A percentile compares a stretch with the other conserved stretches of the same genome.
These are phyloP conservation scores for Claviceps cyperi DNA, from an alignment of 2,329 filamentous ascomycete species.

Conservation along the genomic window DNA sequence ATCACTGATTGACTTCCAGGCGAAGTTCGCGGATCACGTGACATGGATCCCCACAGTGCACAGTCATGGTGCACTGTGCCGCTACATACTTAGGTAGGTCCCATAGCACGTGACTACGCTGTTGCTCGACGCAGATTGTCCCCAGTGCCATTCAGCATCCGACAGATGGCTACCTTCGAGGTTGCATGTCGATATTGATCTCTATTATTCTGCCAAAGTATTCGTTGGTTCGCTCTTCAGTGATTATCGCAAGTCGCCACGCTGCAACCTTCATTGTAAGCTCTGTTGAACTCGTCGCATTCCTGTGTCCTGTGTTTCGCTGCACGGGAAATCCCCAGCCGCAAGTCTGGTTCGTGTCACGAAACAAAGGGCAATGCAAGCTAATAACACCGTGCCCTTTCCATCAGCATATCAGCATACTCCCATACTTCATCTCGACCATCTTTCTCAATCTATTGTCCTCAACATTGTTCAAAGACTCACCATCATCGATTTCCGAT, in stretches of 20 bases:
- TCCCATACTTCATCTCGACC: slow-evolving; percentile 1
- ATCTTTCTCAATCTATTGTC: slow-evolving; percentile 3
- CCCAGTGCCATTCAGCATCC: background rate
- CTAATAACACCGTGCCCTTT: slow-evolving; percentile 4
- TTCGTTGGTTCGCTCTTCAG: slow-evolving; percentile 22
- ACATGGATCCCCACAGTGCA: background rate
- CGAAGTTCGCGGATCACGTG: background rate
- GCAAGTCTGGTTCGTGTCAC: slow-evolving; percentile 4
- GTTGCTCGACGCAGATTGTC: slow-evolving; percentile 1
- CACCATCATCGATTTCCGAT: background rate
- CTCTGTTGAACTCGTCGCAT: background rate
- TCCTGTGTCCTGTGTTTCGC: background rate
- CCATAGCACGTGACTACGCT: slow-evolving; percentile 1
- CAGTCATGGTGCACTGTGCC: background rate
- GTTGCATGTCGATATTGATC: slow-evolving; percentile 19
- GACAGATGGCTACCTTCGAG: slow-evolving; percentile 1
- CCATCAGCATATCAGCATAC: background rate
- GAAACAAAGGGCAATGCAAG: slow-evolving; percentile 1
- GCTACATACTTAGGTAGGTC: background rate
- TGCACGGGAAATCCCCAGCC: background rate
- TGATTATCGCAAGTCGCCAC: slow-evolving; percentile 18
- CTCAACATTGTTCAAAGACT: background rate
- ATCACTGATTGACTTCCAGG: too few relatives aligned
- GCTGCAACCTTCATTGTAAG: slow-evolving; percentile 21
- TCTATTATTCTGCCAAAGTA: slow-evolving; percentile 25